Evolutionary conservation across 1,139 yeast genomes (phyloP), one percentile per base, ranked within the genome.

Genomic region (Tardiomyces depauwii): DNA sequence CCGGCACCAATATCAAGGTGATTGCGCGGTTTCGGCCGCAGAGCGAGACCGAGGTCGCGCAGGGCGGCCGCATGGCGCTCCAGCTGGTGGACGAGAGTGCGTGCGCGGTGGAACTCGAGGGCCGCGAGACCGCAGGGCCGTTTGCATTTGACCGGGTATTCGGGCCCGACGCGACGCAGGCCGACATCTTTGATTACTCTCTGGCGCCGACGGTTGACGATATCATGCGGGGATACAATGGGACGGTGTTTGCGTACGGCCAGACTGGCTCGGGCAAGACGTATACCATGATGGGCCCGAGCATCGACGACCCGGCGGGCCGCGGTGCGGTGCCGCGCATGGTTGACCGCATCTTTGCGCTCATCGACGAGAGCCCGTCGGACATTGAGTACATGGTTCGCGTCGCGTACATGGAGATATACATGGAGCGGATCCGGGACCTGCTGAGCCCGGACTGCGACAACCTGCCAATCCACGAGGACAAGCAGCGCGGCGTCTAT

Each of bases 231-330:
- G 96, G 96, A 0, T 86, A 83, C 59, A 86, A 88, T 61, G 91
- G 93, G 18, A 80, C 95, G 0, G 81, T 88, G 1, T 86, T 89
- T 63, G 95, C 96, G 0, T 87, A 88, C 59, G 95, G 96, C 45
- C 86, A 85, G 89, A 88, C 97, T 0, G 97, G 97, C 0, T 85
- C 96, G 0, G 97, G 97, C 32, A 89, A 89, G 63, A 78, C 95
- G 0, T 79, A 78, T 59, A 83, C 95, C 2, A 83, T 88, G 94
- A 76, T 84, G 75, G 96, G 96, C 0, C 59, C 68, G 2, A 66
- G 70, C 18, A 57, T 71, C n/a, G 47, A 53, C 40, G 71, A 67
- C 25, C 65, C 66, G 18, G 59, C 56, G 1, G 43, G 51, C 11
- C 60, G 71, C 18, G 96, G 96, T 2, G 71, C 83, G 25, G 79